Base-by-base conservation (phyloP, 1,139 yeast species). In the Blastobotrys buckinghamii region DNA sequence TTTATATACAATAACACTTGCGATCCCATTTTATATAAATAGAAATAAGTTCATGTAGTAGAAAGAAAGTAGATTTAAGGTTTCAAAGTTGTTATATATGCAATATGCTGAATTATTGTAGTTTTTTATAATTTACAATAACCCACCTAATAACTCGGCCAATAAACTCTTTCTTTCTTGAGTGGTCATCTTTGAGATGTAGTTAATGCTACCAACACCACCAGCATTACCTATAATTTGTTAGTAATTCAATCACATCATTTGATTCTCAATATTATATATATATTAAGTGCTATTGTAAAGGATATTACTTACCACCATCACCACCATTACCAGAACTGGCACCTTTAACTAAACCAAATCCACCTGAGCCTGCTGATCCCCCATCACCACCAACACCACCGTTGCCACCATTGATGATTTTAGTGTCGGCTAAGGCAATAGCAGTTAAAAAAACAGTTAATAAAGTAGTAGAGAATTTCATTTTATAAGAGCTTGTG, bases 381-480 rank as follows among this genome's bases (percentile, higher is more conserved):
- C 40, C 40, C 2, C 40, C 40, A 29, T 15, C 6, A 17, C 40
- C 40, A 15, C 40, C 40, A 37, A 37, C 40, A 19, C 40, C 40
- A 19, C 40, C 40, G 27, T 37, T 37, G 3, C 27, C 40, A 19
- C 40, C 40, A 16, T 37, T 16, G 13, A 20, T 9, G 13, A 37
- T 10, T 16, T 16, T 17, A 20, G 27, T 37, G 12, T 37, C 40
- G 6, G 17, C 40, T 7, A 12, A 19, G 6, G 40, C 40, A 15
- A 16, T 22, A 9, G 27, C 26, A 16, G 27, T 7, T 12, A 16
- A 27, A 16, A 13, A 5, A 27, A 37, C 24, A 17, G 40, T 4
- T 17, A 37, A 37, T 8, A 37, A 15, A 37, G 40, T 10, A 37
- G 40, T 29, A 10, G 40, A 10, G 12, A 37, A 16, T 16, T 37